Percentiles rank a stretch among this genome's conserved stretches.
phyloP scores from a whole-genome alignment of 2,329 filamentous ascomycete genomes.

The Clonostachys rosea region DNA sequence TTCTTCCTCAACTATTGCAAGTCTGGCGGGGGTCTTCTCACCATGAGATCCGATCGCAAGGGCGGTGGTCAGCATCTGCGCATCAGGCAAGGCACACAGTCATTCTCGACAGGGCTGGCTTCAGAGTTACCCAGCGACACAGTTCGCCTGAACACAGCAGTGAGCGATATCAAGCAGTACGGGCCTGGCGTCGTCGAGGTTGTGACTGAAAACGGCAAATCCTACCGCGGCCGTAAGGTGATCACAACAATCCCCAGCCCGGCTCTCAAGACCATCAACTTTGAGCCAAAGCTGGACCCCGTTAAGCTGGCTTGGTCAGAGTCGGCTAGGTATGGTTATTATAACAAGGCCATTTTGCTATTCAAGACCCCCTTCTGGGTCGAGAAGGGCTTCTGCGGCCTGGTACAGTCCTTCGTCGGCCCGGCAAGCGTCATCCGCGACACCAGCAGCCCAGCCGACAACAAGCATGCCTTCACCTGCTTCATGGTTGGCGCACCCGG shows the following conservation, averaged over 20 bases:
- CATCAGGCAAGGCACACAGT: constrained; percentile 38
- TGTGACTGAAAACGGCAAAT: constrained; percentile 10
- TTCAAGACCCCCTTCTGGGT: constrained; percentile 33
- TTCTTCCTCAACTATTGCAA: constrained; percentile 54
- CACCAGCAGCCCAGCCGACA: constrained; percentile 19
- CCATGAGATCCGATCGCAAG: constrained; percentile 47
- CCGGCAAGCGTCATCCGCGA: constrained; percentile 41
- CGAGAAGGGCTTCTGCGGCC: constrained; percentile 33
- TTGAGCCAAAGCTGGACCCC: constrained; percentile 37
- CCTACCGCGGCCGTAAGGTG: constrained; percentile 32
- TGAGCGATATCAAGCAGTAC: constrained; percentile 19
- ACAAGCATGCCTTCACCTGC: constrained; percentile 26
- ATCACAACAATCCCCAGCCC: constrained; percentile 44
- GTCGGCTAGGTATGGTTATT: constrained; percentile 35
- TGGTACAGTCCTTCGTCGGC: constrained; percentile 35
- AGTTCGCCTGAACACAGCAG: constrained; percentile 20
- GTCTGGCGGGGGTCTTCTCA: constrained; percentile 42
- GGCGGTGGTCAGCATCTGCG: constrained; percentile 48
- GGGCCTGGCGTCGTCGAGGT: constrained; percentile 12
- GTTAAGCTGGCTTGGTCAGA: constrained; percentile 26
- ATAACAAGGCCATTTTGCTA: constrained; percentile 43
- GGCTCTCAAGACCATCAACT: constrained; percentile 35
- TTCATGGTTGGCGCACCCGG: constrained; percentile 32
- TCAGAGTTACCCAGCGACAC: constrained; percentile 16
- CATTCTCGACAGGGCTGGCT: constrained; percentile 29